Conservation (phyloP, 2,329 filamentous ascomycete species). For the Claviceps fusiformis region DNA sequence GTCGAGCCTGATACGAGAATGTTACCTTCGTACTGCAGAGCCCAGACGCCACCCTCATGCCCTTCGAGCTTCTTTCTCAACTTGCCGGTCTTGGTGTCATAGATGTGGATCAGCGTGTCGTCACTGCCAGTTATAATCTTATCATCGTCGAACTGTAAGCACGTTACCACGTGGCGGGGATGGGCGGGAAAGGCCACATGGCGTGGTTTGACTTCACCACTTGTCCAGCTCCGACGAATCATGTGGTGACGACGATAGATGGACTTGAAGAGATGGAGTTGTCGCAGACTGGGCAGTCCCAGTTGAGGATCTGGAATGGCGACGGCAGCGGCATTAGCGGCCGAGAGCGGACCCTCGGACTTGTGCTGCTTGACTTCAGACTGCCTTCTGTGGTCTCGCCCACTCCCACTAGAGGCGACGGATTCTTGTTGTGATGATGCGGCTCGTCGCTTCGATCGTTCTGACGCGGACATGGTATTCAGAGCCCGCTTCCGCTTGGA, state of each 20-base stretch:
- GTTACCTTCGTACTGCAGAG: slow-evolving; percentile 90
- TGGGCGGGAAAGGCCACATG: slow-evolving; percentile 96
- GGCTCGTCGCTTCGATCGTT: slow-evolving; percentile 40
- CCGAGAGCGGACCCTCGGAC: slow-evolving; percentile 73
- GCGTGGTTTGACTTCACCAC: slow-evolving; percentile 65
- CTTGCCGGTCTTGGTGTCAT: slow-evolving; percentile 89
- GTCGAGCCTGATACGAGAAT: slow-evolving; percentile 91
- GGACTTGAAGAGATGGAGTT: slow-evolving; percentile 89
- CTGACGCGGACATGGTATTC: slow-evolving; percentile 28
- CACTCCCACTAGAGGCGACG: slow-evolving; percentile 18
- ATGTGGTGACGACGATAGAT: slow-evolving; percentile 86
- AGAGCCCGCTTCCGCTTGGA: slow-evolving; percentile 45
- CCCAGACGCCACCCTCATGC: slow-evolving; percentile 96
- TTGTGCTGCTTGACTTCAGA: slow-evolving; percentile 34
- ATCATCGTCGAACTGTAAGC: slow-evolving; percentile 92
- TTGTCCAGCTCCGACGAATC: slow-evolving; percentile 87
- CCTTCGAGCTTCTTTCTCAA: slow-evolving; percentile 73
- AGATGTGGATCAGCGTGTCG: slow-evolving; percentile 94
- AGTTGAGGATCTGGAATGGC: slow-evolving; percentile 73
- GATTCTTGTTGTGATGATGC: slow-evolving; percentile 28
- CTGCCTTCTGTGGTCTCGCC: slow-evolving; percentile 28
- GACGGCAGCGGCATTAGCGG: slow-evolving; percentile 68
- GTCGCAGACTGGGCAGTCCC: slow-evolving; percentile 63
- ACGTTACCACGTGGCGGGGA: slow-evolving; percentile 91
- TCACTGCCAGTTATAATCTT: slow-evolving; percentile 97